phyloP scores from a whole-genome alignment of 208 protist species.

The Leishmania tarentolae region DNA sequence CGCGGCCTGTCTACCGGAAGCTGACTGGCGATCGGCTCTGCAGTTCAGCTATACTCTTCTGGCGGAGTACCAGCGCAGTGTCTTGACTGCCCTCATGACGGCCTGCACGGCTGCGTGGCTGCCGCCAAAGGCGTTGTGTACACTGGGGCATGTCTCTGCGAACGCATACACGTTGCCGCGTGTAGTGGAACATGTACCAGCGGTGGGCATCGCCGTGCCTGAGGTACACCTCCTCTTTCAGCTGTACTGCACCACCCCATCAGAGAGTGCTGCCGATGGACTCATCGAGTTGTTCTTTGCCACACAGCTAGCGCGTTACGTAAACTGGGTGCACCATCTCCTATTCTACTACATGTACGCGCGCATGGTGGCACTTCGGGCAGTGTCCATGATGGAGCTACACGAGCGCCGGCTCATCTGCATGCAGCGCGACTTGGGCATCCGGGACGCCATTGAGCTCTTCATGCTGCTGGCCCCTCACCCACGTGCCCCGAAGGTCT shows the following conservation, averaged over 20 bases:
- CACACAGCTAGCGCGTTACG: constrained; percentile 35
- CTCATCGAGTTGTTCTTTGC: constrained; percentile 32
- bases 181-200: not conserved
- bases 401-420: constrained; percentile 57
- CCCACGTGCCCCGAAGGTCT: constrained; percentile 16
- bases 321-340: constrained; percentile 37
- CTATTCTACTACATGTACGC: constrained; percentile 61
- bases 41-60: constrained; percentile 6
- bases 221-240: constrained; percentile 21
- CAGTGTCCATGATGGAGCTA: constrained; percentile 45
- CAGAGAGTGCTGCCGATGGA: not conserved
- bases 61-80: constrained; percentile 11
- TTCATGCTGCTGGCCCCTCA: constrained; percentile 42
- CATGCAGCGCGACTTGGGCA: constrained; percentile 64
- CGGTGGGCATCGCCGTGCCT: not conserved
- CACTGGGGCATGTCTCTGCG: not conserved
- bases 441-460: constrained; percentile 67
- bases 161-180: not conserved
- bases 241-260: constrained; percentile 10
- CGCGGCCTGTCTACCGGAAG: not conserved
- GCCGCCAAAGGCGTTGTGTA: not conserved
- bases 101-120: constrained; percentile 22
- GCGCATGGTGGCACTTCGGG: constrained; percentile 45
- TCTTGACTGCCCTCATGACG: constrained; percentile 21
- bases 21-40: not conserved